Conservation (phyloP, 1,284 basidiomycete genomes). For the Porogramme epimiltina region DNA sequence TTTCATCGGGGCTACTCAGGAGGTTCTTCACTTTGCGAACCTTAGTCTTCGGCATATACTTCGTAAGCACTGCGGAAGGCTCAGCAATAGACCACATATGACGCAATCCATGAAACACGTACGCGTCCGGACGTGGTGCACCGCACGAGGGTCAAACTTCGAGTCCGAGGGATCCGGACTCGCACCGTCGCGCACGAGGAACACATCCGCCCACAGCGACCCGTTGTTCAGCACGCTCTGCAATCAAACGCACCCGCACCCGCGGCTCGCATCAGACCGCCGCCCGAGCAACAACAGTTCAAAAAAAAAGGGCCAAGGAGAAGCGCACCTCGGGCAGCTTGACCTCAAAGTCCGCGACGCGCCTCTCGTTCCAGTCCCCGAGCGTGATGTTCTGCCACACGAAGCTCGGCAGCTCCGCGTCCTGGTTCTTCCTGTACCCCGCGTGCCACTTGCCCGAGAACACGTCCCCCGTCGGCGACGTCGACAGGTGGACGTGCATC, state of each 20-base stretch:
- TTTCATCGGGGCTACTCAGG: conserved; percentile 46
- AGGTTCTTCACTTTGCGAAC: conserved; percentile 85
- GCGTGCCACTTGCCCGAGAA: conserved; percentile 57
- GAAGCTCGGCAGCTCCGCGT: conserved; percentile 62
- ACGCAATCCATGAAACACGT: conserved; percentile 32
- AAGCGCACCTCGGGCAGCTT: conserved; percentile 69
- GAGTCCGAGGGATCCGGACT: conserved; percentile 63
- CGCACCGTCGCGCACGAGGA: conserved; percentile 70
- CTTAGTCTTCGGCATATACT: conserved; percentile 76
- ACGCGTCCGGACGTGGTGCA: conserved; percentile 86
- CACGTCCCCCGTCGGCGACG: conserved; percentile 58
- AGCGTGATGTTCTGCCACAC: conserved; percentile 85
- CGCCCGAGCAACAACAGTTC: not conserved
- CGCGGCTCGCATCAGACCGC: not conserved
- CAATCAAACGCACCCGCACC: not conserved
- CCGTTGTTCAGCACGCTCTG: conserved; percentile 82
- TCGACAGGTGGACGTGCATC: conserved; percentile 79
- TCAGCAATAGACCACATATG: no score
- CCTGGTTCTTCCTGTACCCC: conserved; percentile 46
- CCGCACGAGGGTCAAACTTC: conserved; percentile 53
- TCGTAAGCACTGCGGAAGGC: conserved; percentile 70
- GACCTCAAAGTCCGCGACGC: conserved; percentile 67
- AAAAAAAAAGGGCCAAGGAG: not conserved
- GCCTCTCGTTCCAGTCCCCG: conserved; percentile 76
- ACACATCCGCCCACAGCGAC: conserved; percentile 85